Base-by-base conservation (phyloP, 129 eudicot genomes). In the Chrysanthemum makinoi region DNA sequence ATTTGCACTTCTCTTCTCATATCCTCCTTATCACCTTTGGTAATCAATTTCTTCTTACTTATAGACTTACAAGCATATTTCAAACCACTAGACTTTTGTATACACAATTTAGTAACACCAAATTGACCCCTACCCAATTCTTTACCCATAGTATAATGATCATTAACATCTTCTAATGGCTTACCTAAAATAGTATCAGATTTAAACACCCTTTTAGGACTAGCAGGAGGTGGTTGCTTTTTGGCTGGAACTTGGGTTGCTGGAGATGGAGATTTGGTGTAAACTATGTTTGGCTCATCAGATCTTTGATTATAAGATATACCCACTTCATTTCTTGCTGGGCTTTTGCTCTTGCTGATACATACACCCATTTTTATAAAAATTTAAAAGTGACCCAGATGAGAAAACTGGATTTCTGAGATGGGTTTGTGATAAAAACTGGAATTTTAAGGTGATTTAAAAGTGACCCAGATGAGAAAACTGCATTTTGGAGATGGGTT, bases 1-100 rank as follows among this genome's bases (percentile, higher is more conserved):
- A 92, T 81, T 66, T 89, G 96, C 71, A 92, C 77, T 82, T 92
- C 98, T 12, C 98, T 86, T 65, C 81, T 83, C 98, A 92, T 89
- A 68, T 92, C 98, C 63, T 92, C 96, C 70, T 87, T 92, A 72
- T 92, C 98, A 16, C 85, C 72, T 65, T 73, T 89, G 1, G 94
- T 89, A 15, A 86, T 87, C 66, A 92, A 83, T 79, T 92, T 92
- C 89, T 78, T 89, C 61, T 92, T 92, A 10, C 96, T 81, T 51
- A 92, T 92, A 2, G 98, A 92, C 46, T 92, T 92, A 74, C 98
- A 92, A 48, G 98, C 98, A 69, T 74, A 92, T 19, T 81, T 83
- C 4, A 28, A 56, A 20, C 87, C 80, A 17, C 82, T 85, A 9
- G 79, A 81, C 49, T 57, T 78, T 1, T 89, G 85, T n/a, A 86